phyloP scores from a whole-genome alignment of 1,284 basidiomycete species.

The Pholiota adiposa region DNA sequence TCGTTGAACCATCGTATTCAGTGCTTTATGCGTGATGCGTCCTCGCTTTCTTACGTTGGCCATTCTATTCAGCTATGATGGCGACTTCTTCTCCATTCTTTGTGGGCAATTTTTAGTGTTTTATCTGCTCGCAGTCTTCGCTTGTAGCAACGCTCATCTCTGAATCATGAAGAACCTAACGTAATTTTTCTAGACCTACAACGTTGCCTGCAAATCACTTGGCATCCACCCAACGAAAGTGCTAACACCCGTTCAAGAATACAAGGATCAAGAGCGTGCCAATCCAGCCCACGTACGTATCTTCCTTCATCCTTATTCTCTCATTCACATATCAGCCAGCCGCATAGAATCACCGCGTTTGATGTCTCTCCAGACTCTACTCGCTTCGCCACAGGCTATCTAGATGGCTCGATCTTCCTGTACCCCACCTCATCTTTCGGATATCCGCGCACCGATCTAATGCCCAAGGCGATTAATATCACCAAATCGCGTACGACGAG shows the following conservation, averaged over 20 bases:
- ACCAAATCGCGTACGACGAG: slow-evolving; percentile 36
- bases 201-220: slow-evolving; percentile 38
- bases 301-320: background rate
- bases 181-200: slow-evolving; percentile 29
- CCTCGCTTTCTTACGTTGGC: too few relatives aligned
- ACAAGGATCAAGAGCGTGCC: slow-evolving; percentile 46
- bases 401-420: slow-evolving; percentile 58
- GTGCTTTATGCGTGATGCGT: too few relatives aligned
- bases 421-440: slow-evolving; percentile 38
- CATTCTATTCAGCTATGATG: too few relatives aligned
- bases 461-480: slow-evolving; percentile 27
- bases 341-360: slow-evolving; percentile 65
- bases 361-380: slow-evolving; percentile 61
- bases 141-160: too few relatives aligned
- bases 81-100: too few relatives aligned
- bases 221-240: slow-evolving; percentile 50
- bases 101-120: too few relatives aligned
- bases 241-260: slow-evolving; percentile 47
- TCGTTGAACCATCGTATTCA: too few relatives aligned
- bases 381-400: slow-evolving; percentile 62
- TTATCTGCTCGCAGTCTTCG: too few relatives aligned
- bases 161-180: background rate
- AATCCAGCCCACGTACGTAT: slow-evolving; percentile 42
- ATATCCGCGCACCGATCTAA: slow-evolving; percentile 15
- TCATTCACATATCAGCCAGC: slow-evolving; percentile 33